phyloP scores from a whole-genome alignment of 2,329 filamentous ascomycete genomes.

The Calycina herbarum region DNA sequence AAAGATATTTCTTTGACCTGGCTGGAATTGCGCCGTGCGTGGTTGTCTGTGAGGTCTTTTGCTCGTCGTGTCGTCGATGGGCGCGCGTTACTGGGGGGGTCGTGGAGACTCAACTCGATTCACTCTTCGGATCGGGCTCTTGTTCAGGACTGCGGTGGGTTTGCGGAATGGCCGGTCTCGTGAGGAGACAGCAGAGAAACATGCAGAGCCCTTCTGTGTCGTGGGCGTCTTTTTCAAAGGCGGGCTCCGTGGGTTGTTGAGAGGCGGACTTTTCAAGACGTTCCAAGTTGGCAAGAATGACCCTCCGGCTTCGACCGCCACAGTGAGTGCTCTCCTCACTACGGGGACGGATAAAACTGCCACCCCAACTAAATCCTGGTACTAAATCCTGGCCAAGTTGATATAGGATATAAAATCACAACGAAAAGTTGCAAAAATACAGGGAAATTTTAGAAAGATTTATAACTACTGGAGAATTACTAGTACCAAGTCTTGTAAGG shows the following conservation, averaged over 20 bases:
- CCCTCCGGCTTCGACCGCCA: slow-evolving; percentile 7
- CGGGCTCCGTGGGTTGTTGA: not conserved
- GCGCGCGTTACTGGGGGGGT: slow-evolving; percentile 15
- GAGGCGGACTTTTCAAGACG: slow-evolving; percentile 5
- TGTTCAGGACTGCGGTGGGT: too few relatives aligned
- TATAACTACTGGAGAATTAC: too few relatives aligned
- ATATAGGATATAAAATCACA: too few relatives aligned
- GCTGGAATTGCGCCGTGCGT: slow-evolving; percentile 25
- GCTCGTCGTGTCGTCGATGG: slow-evolving; percentile 19
- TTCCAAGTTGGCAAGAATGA: slow-evolving; percentile 9
- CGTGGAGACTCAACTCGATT: not conserved
- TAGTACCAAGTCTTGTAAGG: too few relatives aligned
- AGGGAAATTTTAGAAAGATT: too few relatives aligned
- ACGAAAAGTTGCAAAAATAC: too few relatives aligned
- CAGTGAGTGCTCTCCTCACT: not conserved
- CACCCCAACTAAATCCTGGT: too few relatives aligned
- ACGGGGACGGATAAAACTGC: not conserved
- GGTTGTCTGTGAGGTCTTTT: slow-evolving; percentile 16
- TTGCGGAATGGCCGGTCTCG: not conserved
- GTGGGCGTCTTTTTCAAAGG: not conserved
- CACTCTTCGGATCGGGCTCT: too few relatives aligned
- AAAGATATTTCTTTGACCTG: slow-evolving; percentile 5
- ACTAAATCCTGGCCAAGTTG: too few relatives aligned
- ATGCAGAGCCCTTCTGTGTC: not conserved
- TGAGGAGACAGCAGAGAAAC: not conserved